Conservation (phyloP, 1,284 basidiomycete genomes). For the Cryptococcus sp. region DNA sequence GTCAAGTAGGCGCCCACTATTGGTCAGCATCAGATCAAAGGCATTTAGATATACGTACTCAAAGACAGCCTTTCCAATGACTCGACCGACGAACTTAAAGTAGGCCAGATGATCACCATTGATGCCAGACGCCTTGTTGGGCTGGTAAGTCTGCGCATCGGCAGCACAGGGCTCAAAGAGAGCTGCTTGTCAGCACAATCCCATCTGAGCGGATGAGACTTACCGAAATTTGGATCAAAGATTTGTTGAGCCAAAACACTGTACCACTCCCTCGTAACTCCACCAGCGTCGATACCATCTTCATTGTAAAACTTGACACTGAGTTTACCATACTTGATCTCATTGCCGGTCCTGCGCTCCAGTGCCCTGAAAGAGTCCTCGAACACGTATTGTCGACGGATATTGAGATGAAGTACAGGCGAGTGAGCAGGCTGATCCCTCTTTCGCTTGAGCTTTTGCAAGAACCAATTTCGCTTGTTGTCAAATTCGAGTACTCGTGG, state of each 20-base stretch:
- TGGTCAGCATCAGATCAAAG: background rate
- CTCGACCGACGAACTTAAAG: constrained; percentile 97
- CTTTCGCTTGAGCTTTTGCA: constrained; percentile 88
- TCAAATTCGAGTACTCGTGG: constrained; percentile 97
- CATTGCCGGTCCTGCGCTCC: constrained; percentile 84
- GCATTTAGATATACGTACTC: constrained; percentile 19
- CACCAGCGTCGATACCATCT: constrained; percentile 97
- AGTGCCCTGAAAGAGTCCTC: constrained; percentile 95
- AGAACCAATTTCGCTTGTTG: constrained; percentile 99
- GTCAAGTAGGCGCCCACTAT: constrained; percentile 86
- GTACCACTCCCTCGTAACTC: constrained; percentile 98
- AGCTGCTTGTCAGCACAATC: constrained; percentile 14
- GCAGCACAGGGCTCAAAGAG: constrained; percentile 97
- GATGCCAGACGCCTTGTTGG: constrained; percentile 89
- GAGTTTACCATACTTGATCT: constrained; percentile 97
- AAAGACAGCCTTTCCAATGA: constrained; percentile 65
- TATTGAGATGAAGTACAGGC: constrained; percentile 80
- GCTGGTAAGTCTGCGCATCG: constrained; percentile 90
- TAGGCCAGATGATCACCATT: constrained; percentile 94
- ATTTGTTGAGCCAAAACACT: constrained; percentile 95
- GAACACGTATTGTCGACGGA: constrained; percentile 89
- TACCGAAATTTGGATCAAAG: constrained; percentile 94
- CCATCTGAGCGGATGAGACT: constrained; percentile 3
- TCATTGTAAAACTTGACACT: constrained; percentile 96
- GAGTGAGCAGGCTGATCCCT: constrained; percentile 70